phyloP scores from a whole-genome alignment of 441 rosid species.

The Gossypium davidsonii region DNA sequence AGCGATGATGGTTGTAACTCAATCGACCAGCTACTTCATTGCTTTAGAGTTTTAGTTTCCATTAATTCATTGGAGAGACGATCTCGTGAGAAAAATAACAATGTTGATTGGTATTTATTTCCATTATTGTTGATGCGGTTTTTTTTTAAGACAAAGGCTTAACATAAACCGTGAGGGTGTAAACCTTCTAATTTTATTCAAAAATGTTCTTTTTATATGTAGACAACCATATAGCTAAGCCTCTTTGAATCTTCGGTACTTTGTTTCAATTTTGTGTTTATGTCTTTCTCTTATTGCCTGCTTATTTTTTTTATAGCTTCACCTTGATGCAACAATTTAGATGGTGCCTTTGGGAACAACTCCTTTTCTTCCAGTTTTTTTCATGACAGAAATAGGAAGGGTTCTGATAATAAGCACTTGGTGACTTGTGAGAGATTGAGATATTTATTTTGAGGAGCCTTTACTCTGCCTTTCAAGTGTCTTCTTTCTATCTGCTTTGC shows the following conservation, averaged over 20 bases:
- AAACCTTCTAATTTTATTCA: neutral
- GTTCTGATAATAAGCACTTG: conserved; percentile 1
- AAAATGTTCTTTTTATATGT: neutral
- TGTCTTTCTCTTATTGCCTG: neutral
- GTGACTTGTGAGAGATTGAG: neutral
- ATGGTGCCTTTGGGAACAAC: neutral
- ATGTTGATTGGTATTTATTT: neutral
- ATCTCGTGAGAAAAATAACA: conserved; percentile 2
- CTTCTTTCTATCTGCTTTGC: neutral
- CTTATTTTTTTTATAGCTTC: neutral
- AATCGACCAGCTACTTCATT: neutral
- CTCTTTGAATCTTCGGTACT: neutral
- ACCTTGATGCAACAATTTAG: neutral
- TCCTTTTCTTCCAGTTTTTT: neutral
- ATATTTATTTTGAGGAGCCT: conserved; percentile 5
- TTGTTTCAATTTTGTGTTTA: neutral
- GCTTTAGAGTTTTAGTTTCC: neutral
- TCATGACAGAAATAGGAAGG: neutral
- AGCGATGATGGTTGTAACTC: neutral
- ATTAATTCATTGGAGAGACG: neutral
- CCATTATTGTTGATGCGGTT: neutral
- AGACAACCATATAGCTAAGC: neutral
- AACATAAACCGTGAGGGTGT: neutral
- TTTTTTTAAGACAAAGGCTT: neutral
- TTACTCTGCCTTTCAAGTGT: neutral